Conservation (phyloP, 352 stramenopile genomes). For the Pythium phragmiticola region DNA sequence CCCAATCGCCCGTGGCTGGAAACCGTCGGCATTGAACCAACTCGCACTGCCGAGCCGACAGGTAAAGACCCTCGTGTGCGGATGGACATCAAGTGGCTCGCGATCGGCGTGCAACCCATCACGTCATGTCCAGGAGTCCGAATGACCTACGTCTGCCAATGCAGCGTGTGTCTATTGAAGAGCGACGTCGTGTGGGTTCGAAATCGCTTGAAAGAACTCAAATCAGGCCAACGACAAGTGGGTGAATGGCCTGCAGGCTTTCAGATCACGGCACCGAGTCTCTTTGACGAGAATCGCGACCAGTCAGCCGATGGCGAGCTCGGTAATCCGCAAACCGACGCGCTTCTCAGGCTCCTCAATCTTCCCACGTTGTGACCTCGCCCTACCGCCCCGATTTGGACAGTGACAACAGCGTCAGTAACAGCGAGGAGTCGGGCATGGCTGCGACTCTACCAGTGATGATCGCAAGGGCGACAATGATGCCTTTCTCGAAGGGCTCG, state of each 20-base stretch:
- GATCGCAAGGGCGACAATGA: conserved; percentile 1
- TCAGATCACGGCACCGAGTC: conserved; percentile 57
- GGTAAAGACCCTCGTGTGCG: conserved; percentile 5
- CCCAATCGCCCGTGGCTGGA: conserved; percentile 94
- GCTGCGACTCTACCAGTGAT: neutral
- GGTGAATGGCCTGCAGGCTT: conserved; percentile 77
- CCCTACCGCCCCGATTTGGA: conserved; percentile 50
- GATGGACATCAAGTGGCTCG: conserved; percentile 95
- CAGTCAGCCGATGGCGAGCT: conserved; percentile 13
- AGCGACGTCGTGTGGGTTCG: neutral
- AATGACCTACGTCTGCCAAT: neutral
- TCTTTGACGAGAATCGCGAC: conserved; percentile 36
- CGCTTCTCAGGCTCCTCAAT: conserved; percentile 88
- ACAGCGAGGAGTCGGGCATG: neutral
- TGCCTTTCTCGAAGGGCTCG: conserved; percentile 9
- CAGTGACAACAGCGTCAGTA: neutral
- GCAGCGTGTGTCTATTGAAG: neutral
- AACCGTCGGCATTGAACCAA: conserved; percentile 81
- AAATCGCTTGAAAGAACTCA: too few relatives aligned
- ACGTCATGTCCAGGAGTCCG: conserved; percentile 53
- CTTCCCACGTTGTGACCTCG: conserved; percentile 92
- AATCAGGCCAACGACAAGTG: conserved; percentile 1
- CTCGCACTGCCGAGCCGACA: neutral
- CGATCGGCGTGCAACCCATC: conserved; percentile 93
- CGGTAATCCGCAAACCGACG: conserved; percentile 95